These are phyloP conservation scores for Plasmodium coatneyi DNA, from an alignment of 169 alveolate genomes.

Conservation along the genomic window DNA sequence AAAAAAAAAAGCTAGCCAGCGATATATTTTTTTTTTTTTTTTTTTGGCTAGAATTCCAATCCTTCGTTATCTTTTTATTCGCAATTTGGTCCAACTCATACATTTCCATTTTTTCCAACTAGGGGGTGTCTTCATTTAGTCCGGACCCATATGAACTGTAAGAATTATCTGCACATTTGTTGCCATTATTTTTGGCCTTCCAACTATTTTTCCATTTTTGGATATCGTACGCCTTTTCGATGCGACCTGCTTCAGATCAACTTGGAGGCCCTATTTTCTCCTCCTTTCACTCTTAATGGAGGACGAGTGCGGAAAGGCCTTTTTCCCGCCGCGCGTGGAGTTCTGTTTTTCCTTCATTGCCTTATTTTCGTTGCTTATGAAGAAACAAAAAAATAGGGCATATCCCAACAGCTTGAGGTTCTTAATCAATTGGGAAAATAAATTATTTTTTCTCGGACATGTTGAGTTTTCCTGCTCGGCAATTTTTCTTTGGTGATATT, in stretches of 20 bases:
- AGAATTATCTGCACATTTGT: no score
- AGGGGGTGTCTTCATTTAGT: neutral
- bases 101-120: neutral
- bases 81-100: neutral
- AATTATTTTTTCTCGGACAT: neutral
- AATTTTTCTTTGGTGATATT: conserved; percentile 8
- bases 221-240: neutral
- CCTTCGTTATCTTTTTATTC: neutral
- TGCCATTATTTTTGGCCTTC: no score
- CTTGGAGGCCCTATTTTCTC: neutral
- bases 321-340: neutral
- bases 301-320: neutral
- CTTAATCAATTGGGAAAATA: neutral
- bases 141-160: no score
- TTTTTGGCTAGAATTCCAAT: neutral
- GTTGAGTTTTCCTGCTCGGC: neutral
- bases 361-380: conserved; percentile 17
- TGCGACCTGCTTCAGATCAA: neutral
- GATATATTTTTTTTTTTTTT: neutral
- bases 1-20: no score
- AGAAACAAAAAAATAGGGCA: conserved; percentile 51
- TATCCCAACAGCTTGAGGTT: conserved; percentile 36
- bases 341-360: conserved; percentile 13
- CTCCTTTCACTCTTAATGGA: neutral
- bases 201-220: no score